Base-by-base conservation (phyloP, 345 rosid species). In the Noccaea bulbosa region DNA sequence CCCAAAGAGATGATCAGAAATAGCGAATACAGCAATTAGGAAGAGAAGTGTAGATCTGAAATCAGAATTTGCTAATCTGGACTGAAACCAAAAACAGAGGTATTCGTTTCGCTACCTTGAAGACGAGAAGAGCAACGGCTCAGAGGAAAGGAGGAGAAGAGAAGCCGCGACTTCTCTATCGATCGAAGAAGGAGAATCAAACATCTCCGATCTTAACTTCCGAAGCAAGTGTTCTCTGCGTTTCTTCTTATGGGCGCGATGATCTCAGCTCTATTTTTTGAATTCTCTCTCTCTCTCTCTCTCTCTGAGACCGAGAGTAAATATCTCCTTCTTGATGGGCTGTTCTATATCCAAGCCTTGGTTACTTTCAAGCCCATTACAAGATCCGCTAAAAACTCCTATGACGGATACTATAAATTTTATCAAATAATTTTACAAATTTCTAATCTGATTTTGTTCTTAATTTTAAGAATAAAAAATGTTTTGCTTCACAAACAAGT, bases 121-220 rank as follows among this genome's bases (percentile, higher is more conserved):
- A 71, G 76, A 79, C 40, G 76, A 17, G 33, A 52, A 70, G 62
- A 77, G 39, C 0, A 38, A 45, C 50, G 78, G 55, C 8, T 45
- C 22, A 45, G 66, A 14, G 60, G 87, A 84, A 79, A 91, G 93
- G 24, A 85, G 89, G 71, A 91, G 88, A 8, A 91, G 97, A 74
- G 91, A 83, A 11, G 88, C 82, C 62, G 95, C 92, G 17, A 80
- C 91, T 15, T 75, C 59, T 76, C 81, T 78, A 64, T 88, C 97
- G 38, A 65, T 69, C 17, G 82, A 60, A 56, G 86, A 84, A 14
- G 97, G 97, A 77, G 87, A 91, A 47, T 75, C 70, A 63, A 62
- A 46, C 84, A 78, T 84, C 45, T 34, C 17, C 54, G 11, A 24
- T 38, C 27, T 24, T 32, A 27, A 1, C 53, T 43, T 44, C 48